Conservation (phyloP, 2,329 filamentous ascomycete genomes). For the Aspergillus uvarum region DNA sequence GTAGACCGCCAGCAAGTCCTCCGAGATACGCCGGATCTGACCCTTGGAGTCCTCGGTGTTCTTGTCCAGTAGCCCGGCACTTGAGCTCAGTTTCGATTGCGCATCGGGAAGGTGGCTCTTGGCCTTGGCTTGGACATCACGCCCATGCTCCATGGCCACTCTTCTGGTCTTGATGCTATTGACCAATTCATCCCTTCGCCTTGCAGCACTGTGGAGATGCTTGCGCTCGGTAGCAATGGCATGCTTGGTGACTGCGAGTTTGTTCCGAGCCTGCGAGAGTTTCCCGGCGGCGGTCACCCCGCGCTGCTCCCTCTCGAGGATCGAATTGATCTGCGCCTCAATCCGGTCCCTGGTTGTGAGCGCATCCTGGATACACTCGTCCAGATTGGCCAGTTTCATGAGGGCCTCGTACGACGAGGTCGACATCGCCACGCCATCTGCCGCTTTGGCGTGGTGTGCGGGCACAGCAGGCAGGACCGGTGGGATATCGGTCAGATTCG, state of each 20-base stretch:
- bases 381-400: constrained; percentile 83
- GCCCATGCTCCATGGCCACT: constrained; percentile 66
- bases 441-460: constrained; percentile 32
- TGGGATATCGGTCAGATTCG: constrained; percentile 67
- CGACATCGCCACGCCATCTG: constrained; percentile 52
- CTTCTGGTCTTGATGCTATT: constrained; percentile 65
- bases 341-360: constrained; percentile 72
- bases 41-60: constrained; percentile 67
- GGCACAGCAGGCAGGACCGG: constrained; percentile 35
- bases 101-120: constrained; percentile 63
- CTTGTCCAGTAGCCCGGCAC: constrained; percentile 55
- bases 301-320: constrained; percentile 40
- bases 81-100: constrained; percentile 58
- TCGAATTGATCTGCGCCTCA: constrained; percentile 70
- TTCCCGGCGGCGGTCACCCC: constrained; percentile 32
- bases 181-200: constrained; percentile 66
- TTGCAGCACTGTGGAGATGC: constrained; percentile 61
- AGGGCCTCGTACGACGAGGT: constrained; percentile 84
- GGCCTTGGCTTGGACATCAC: constrained; percentile 58
- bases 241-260: constrained; percentile 43
- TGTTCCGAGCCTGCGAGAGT: constrained; percentile 42
- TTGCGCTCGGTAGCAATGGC: constrained; percentile 65
- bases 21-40: constrained; percentile 85
- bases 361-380: constrained; percentile 88
- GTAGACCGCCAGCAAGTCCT: constrained; percentile 77